Evolutionary conservation across 164 flowering plant genomes (phyloP).

Genomic region (Stephania cephalantha): DNA sequence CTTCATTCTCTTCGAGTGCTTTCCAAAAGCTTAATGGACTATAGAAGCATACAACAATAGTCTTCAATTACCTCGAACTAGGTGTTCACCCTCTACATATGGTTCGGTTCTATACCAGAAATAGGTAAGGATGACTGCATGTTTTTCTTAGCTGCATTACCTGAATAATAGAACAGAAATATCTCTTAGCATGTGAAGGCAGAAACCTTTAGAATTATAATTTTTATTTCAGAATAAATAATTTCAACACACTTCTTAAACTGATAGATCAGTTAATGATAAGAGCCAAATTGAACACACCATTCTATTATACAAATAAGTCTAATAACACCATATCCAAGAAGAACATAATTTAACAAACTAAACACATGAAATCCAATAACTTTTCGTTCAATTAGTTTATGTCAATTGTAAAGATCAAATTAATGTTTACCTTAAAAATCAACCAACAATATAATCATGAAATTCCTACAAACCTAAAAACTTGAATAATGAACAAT

Average conservation of each 20-base stretch:
- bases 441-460: neutral
- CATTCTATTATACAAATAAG: neutral
- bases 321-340: neutral
- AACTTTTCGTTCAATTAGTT: no score
- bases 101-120: conserved; percentile 99
- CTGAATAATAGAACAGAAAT: conserved; percentile 30
- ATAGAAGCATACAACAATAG: neutral
- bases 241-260: neutral
- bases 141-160: conserved; percentile 87
- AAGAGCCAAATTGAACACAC: neutral
- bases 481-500: neutral
- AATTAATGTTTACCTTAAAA: neutral
- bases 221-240: neutral
- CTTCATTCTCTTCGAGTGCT: neutral
- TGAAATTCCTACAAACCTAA: neutral
- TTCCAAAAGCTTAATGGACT: neutral
- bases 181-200: conserved; percentile 6
- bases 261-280: neutral
- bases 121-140: conserved; percentile 95
- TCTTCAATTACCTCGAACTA: conserved; percentile 60
- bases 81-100: conserved; percentile 92
- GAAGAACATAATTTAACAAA: neutral
- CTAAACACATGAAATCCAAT: no score
- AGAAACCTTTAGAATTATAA: no score
- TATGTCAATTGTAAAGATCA: no score